Evolutionary conservation across 768 basidiomycete genomes (phyloP).

Genomic region (Suillus bovinus): DNA sequence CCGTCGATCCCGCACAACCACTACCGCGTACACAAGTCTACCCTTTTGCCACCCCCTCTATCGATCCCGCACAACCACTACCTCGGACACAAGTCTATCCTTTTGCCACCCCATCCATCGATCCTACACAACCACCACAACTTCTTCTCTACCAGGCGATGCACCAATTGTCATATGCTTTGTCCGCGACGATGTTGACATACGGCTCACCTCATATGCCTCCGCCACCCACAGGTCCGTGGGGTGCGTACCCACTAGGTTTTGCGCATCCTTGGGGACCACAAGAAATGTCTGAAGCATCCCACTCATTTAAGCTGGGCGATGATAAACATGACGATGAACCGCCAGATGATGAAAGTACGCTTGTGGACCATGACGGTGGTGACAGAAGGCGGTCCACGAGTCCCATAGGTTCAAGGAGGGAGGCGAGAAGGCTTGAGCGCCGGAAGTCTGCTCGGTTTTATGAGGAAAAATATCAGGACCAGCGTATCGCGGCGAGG

Average conservation of each 20-base stretch:
- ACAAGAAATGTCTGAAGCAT: conserved; percentile 36
- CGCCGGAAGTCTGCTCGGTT: not conserved
- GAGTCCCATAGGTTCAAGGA: conserved; percentile 18
- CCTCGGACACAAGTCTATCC: conserved; percentile 21
- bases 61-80: too few species aligned
- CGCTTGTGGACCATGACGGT: conserved; percentile 16
- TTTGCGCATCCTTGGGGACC: conserved; percentile 26
- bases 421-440: conserved; percentile 16
- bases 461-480: conserved; percentile 14
- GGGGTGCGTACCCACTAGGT: conserved; percentile 15
- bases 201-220: conserved; percentile 13
- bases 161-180: conserved; percentile 41
- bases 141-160: conserved; percentile 40
- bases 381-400: conserved; percentile 15
- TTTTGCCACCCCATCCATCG: conserved; percentile 31
- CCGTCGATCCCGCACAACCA: conserved; percentile 34
- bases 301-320: conserved; percentile 54
- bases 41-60: too few species aligned
- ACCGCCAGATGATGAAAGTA: not conserved
- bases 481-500: conserved; percentile 15
- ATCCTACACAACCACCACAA: too few species aligned
- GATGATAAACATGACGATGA: conserved; percentile 25
- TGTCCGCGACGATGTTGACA: conserved; percentile 32
- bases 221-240: conserved; percentile 3
- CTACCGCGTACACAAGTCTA: too few species aligned